Base-by-base conservation (phyloP, 2,329 filamentous ascomycete species). In the Dothiorella sarmentorum region DNA sequence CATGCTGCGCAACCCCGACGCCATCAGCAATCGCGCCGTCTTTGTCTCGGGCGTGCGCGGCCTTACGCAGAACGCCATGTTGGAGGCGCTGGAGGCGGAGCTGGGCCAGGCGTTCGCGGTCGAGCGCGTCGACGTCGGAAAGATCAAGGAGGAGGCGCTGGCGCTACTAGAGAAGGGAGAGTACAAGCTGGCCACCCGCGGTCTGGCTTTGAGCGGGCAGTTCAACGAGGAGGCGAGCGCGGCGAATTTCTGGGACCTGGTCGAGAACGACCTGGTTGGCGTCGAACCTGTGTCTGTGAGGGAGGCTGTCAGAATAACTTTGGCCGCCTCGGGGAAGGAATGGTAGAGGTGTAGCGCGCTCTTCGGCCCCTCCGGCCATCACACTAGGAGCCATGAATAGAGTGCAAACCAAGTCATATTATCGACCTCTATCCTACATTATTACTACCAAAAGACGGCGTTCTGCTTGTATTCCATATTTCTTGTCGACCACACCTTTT, bases 181-280 rank as follows among this genome's bases (percentile, higher is more conserved):
- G 26, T 31, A 56, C 1, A 61, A 3, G 9, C 68, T 65, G 47
- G 68, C 68, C 1, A 68, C 71, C 62, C 68, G 67, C 40, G 70
- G 71, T 0, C 56, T 73, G 42, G 60, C 64, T 1, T 27, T 72
- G 17, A 66, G 64, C 53, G 66, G 67, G 40, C 69, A 73, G 55
- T 73, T 72, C 33, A 69, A 68, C n/a, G 70, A 71, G 42, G 66
- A 55, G 3, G 65, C 69, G 26, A 63, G 60, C 29, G 65, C 59
- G 22, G 65, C 67, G 17, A 61, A 67, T 33, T 67, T 72, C 22
- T 65, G 63, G 24, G 61, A 61, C 27, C 13, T 67, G 60, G 61
- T 68, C 6, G 65, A 70, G 58, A 73, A 73, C 47, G 66, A 69
- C 17, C 4, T 61, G 17, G 65, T 71, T 9, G 70, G 69, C 0